Evolutionary conservation across 1,139 yeast species (phyloP).

Genomic region (Blastobotrys raffinosifermentans): DNA sequence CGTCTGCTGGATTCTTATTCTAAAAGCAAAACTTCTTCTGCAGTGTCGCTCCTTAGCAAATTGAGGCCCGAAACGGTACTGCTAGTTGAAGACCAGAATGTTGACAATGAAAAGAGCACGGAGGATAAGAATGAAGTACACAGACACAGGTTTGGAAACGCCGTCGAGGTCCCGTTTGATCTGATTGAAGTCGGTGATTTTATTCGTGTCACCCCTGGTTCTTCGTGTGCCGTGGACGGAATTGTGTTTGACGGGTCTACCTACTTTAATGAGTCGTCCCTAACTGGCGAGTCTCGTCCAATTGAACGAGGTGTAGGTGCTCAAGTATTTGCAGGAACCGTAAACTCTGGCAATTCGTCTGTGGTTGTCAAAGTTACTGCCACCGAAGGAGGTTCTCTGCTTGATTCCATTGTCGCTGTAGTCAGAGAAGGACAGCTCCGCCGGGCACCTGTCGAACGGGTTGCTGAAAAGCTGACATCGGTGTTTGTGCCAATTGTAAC

Average conservation of each 20-base stretch:
- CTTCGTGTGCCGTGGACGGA: conserved; percentile 69
- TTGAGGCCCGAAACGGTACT: conserved; percentile 49
- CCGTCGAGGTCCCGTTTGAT: conserved; percentile 42
- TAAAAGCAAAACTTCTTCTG: conserved; percentile 60
- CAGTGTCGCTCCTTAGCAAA: conserved; percentile 49
- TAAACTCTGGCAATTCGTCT: conserved; percentile 53
- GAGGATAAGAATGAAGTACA: conserved; percentile 6
- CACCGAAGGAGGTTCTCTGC: conserved; percentile 56
- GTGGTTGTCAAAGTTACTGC: conserved; percentile 55
- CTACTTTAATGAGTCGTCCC: conserved; percentile 68
- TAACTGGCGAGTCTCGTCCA: conserved; percentile 73
- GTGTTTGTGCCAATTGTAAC: conserved; percentile 68
- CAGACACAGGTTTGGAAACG: conserved; percentile 14
- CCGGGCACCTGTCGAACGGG: conserved; percentile 68
- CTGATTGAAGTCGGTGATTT: conserved; percentile 59
- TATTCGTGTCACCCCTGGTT: conserved; percentile 57
- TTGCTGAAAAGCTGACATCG: conserved; percentile 66
- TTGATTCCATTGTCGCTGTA: conserved; percentile 63
- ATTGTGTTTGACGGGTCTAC: conserved; percentile 52
- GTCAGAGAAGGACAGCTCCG: conserved; percentile 70
- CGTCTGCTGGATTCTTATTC: conserved; percentile 61
- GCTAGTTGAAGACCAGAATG: conserved; percentile 36
- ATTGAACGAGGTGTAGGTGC: conserved; percentile 57
- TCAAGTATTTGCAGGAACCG: conserved; percentile 67
- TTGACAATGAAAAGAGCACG: conserved; percentile 14